Conservation (phyloP, 2,329 filamentous ascomycete genomes). For the Diaporthe amygdali region DNA sequence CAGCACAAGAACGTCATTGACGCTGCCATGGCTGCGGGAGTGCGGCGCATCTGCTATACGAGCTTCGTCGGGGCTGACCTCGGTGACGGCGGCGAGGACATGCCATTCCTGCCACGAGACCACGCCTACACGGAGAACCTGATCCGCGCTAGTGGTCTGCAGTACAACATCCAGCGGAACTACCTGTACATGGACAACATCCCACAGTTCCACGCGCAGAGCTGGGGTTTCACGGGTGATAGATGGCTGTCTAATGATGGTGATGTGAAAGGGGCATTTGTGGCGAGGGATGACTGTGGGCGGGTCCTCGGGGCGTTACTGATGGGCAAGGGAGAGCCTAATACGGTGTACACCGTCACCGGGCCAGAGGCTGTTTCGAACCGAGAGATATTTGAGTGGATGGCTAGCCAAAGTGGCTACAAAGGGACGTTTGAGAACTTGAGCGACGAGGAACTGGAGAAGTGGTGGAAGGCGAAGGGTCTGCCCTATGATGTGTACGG, state of each 20-base stretch:
- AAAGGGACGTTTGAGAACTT: constrained; percentile 25
- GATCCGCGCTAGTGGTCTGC: constrained; percentile 26
- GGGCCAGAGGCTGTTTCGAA: constrained; percentile 29
- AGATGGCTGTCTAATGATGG: constrained; percentile 29
- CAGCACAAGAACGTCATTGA: constrained; percentile 29
- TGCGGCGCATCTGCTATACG: constrained; percentile 29
- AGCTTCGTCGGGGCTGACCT: constrained; percentile 29
- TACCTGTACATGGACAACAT: constrained; percentile 31
- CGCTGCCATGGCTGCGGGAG: constrained; percentile 23
- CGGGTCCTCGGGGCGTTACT: constrained; percentile 28
- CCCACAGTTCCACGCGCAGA: constrained; percentile 24
- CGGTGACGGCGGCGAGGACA: constrained; percentile 20
- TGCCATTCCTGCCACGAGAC: constrained; percentile 29
- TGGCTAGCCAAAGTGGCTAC: constrained; percentile 28
- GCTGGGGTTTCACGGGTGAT: constrained; percentile 28
- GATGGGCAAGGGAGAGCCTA: constrained; percentile 23
- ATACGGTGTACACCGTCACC: constrained; percentile 26
- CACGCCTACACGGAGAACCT: constrained; percentile 29
- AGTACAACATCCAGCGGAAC: constrained; percentile 30
- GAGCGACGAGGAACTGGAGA: constrained; percentile 27
- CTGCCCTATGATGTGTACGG: constrained; percentile 25
- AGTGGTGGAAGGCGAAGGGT: constrained; percentile 24
- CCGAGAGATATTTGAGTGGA: constrained; percentile 28
- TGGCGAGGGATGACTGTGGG: constrained; percentile 30
- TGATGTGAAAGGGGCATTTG: constrained; percentile 26